A percentile compares a stretch with the other conserved stretches of the same genome.
Conservation (phyloP, 2,329 filamentous ascomycete genomes). For the Penicillium sp. region DNA sequence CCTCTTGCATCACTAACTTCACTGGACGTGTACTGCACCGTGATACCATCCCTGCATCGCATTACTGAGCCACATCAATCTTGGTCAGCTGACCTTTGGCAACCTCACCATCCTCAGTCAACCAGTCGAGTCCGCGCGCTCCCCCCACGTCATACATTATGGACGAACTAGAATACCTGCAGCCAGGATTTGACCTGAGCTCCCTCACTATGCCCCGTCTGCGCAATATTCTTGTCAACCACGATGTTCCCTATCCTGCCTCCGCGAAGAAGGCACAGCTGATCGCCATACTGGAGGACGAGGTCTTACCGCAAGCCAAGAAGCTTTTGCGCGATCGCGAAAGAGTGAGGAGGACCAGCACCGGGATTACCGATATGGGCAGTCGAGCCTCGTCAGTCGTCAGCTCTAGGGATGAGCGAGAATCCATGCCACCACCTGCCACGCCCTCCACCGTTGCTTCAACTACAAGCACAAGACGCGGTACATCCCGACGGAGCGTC, state of each 20-base stretch:
- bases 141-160: constrained; percentile 23
- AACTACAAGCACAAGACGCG: constrained; percentile 55
- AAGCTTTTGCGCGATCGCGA: constrained; percentile 73
- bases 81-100: neutral
- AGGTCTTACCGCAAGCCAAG: constrained; percentile 74
- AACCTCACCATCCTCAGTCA: neutral
- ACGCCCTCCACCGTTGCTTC: constrained; percentile 51
- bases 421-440: constrained; percentile 48
- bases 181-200: constrained; percentile 79
- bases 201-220: constrained; percentile 82
- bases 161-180: constrained; percentile 76
- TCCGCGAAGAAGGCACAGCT: constrained; percentile 90
- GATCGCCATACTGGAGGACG: constrained; percentile 74
- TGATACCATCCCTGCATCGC: constrained; percentile 5
- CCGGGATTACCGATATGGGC: constrained; percentile 72
- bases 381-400: constrained; percentile 64
- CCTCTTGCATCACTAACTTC: constrained; percentile 7
- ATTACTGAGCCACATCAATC: neutral
- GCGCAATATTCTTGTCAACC: constrained; percentile 84
- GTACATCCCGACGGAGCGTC: constrained; percentile 50
- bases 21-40: constrained; percentile 4
- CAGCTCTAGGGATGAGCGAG: constrained; percentile 57
- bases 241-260: constrained; percentile 80
- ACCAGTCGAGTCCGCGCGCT: neutral
- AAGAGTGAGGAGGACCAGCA: constrained; percentile 79